phyloP scores from a whole-genome alignment of 2,329 filamentous ascomycete genomes.

The Nemania bipapillata region DNA sequence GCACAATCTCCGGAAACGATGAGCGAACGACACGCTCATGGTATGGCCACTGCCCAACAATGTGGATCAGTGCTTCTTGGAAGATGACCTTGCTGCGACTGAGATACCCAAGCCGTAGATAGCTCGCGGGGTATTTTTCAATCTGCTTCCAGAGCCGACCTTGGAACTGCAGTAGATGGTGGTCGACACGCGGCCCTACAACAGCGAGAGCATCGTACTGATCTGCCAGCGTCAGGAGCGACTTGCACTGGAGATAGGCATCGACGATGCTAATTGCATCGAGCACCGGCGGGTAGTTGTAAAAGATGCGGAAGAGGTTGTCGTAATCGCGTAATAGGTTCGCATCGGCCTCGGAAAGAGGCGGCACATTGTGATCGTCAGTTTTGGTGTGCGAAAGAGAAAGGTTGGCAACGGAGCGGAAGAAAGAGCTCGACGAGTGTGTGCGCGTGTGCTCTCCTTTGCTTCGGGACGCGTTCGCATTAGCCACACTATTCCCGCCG shows the following conservation, averaged over 20 bases:
- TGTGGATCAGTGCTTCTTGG: conserved; percentile 88
- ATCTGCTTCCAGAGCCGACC: conserved; percentile 94
- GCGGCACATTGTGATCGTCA: conserved; percentile 58
- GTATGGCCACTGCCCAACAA: conserved; percentile 91
- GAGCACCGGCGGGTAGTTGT: conserved; percentile 86
- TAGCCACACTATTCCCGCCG: conserved; percentile 58
- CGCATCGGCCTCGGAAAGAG: conserved; percentile 70
- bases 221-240: conserved; percentile 86
- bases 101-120: conserved; percentile 88
- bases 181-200: conserved; percentile 88
- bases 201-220: conserved; percentile 92
- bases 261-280: conserved; percentile 90
- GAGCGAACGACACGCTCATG: conserved; percentile 80
- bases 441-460: conserved; percentile 67
- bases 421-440: conserved; percentile 69
- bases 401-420: conserved; percentile 87
- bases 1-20: conserved; percentile 76
- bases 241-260: conserved; percentile 93
- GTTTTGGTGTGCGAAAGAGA: conserved; percentile 61
- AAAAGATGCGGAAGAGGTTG: conserved; percentile 94
- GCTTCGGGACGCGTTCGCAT: conserved; percentile 58
- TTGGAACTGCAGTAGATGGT: conserved; percentile 92
- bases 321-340: conserved; percentile 92
- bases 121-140: conserved; percentile 92
- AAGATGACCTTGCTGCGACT: conserved; percentile 85